These are phyloP conservation scores for Diaporthe batatas DNA, from an alignment of 2,329 filamentous ascomycete species.

Conservation along the genomic window DNA sequence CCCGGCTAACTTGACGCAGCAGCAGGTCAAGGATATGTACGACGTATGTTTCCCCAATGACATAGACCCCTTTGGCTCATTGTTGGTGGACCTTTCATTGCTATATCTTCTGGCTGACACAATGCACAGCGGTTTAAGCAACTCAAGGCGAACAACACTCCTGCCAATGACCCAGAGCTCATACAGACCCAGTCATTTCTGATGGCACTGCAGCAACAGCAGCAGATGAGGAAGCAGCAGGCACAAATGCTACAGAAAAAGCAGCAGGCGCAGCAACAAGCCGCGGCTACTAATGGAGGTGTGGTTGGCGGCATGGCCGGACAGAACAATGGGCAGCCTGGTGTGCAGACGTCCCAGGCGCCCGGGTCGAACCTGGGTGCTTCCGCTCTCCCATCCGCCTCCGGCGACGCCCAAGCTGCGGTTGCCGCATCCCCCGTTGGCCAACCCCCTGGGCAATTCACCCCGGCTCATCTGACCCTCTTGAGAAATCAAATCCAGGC, in stretches of 20 bases:
- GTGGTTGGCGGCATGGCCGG: slow-evolving; percentile 63
- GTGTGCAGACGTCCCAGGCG: slow-evolving; percentile 52
- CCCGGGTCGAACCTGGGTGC: slow-evolving; percentile 53
- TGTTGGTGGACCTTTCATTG: not conserved
- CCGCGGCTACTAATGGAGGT: slow-evolving; percentile 65
- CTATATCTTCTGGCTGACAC: slow-evolving; percentile 60
- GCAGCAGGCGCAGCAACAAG: slow-evolving; percentile 54
- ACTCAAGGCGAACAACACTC: slow-evolving; percentile 88
- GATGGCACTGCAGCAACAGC: slow-evolving; percentile 68
- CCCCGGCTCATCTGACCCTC: slow-evolving; percentile 81
- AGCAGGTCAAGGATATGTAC: slow-evolving; percentile 82
- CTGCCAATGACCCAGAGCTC: slow-evolving; percentile 86
- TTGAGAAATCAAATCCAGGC: slow-evolving; percentile 90
- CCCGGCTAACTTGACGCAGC: slow-evolving; percentile 77
- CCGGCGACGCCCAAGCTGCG: slow-evolving; percentile 49
- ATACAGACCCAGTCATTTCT: slow-evolving; percentile 85
- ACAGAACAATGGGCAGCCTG: slow-evolving; percentile 54
- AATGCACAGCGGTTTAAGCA: slow-evolving; percentile 82
- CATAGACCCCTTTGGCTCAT: not conserved
- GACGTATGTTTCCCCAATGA: slow-evolving; percentile 61
- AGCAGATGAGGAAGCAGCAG: slow-evolving; percentile 46
- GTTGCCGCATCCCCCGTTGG: slow-evolving; percentile 49
- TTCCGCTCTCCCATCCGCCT: slow-evolving; percentile 55
- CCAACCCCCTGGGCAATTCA: slow-evolving; percentile 69
- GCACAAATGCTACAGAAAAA: slow-evolving; percentile 53